Evolutionary conservation across 768 basidiomycete species (phyloP).

Genomic region (Rhodotorula graminis): DNA sequence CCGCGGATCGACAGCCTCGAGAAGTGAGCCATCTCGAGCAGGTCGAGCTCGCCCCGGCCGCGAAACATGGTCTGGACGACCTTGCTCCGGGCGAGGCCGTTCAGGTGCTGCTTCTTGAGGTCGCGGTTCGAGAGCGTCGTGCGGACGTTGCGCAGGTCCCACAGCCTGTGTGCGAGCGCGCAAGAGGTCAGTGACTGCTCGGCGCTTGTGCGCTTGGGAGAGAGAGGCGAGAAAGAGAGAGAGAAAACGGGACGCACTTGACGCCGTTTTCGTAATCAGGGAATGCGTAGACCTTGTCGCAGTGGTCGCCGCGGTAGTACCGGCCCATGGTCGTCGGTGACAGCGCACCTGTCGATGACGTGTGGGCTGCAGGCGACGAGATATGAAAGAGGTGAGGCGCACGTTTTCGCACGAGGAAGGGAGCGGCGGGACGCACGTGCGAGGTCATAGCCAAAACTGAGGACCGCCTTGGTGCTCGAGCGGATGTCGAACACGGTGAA

Average conservation of each 20-base stretch:
- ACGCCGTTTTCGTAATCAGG: slow-evolving; percentile 28
- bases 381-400: background rate
- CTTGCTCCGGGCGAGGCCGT: slow-evolving; percentile 5
- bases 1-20: slow-evolving; percentile 12
- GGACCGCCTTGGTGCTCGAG: background rate
- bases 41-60: slow-evolving; percentile 19
- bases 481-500: slow-evolving; percentile 23
- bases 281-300: slow-evolving; percentile 22
- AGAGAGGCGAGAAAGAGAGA: too few relatives aligned
- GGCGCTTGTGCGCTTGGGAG: too few relatives aligned
- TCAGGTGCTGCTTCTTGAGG: slow-evolving; percentile 13
- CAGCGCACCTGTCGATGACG: background rate
- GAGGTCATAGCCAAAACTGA: slow-evolving; percentile 26
- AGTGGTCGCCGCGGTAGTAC: slow-evolving; percentile 18
- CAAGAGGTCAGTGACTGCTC: background rate
- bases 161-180: slow-evolving; percentile 1
- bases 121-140: background rate
- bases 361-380: slow-evolving; percentile 1
- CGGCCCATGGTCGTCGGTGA: slow-evolving; percentile 17
- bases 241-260: slow-evolving; percentile 1
- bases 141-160: slow-evolving; percentile 31
- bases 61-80: slow-evolving; percentile 18
- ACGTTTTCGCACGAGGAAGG: background rate
- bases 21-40: slow-evolving; percentile 19
- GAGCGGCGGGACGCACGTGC: background rate